These are phyloP conservation scores for Saccharomyces pastorianus DNA, from an alignment of 1,139 yeast genomes.

Conservation along the genomic window DNA sequence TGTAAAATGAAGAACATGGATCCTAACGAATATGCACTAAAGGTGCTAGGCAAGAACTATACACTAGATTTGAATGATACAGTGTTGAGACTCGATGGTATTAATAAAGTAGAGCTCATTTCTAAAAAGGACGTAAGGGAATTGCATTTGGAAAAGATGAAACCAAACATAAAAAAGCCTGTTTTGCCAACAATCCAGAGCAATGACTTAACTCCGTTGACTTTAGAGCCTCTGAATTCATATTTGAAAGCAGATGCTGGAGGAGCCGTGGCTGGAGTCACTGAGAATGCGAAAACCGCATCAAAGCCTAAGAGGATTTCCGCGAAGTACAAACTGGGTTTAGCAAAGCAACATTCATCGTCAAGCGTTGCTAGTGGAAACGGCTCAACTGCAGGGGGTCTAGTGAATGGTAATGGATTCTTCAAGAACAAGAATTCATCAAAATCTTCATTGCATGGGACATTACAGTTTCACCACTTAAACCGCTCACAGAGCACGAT, in stretches of 20 bases:
- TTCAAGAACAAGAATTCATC: constrained; percentile 29
- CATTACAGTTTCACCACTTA: constrained; percentile 17
- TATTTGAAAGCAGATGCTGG: constrained; percentile 14
- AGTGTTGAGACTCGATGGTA: constrained; percentile 33
- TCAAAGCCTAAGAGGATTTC: constrained; percentile 15
- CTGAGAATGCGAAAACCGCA: constrained; percentile 8
- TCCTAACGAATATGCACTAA: constrained; percentile 31
- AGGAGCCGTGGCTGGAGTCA: constrained; percentile 1
- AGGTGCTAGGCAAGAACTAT: constrained; percentile 26
- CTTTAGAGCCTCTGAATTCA: constrained; percentile 20
- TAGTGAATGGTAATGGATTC: constrained; percentile 13
- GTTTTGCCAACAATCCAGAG: constrained; percentile 30
- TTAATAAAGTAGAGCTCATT: constrained; percentile 26
- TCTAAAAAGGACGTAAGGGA: constrained; percentile 29
- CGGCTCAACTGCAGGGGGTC: constrained; percentile 1
- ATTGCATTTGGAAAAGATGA: constrained; percentile 23
- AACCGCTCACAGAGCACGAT: constrained; percentile 13
- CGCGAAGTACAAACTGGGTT: constrained; percentile 18
- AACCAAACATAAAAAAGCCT: constrained; percentile 22
- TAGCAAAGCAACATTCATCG: constrained; percentile 16
- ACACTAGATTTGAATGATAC: constrained; percentile 33
- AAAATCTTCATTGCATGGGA: constrained; percentile 25
- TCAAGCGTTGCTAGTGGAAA: constrained; percentile 12
- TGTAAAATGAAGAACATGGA: constrained; percentile 30
- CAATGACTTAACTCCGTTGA: constrained; percentile 29